phyloP scores from a whole-genome alignment of 352 stramenopile species.

The Phytophthora tubulina region DNA sequence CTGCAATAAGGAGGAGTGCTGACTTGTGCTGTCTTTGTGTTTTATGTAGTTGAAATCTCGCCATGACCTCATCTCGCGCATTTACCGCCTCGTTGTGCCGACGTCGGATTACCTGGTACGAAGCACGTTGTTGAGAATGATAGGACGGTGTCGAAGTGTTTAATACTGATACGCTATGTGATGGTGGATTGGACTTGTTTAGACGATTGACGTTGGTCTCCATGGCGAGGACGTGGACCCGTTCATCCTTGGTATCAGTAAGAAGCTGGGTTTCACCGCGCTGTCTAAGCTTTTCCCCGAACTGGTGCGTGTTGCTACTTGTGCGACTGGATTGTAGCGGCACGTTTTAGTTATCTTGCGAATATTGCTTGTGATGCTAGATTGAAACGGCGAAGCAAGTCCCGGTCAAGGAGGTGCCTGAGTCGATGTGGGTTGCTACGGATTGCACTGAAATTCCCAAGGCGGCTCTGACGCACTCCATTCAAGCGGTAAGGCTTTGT shows the following conservation, averaged over 20 bases:
- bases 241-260: slow-evolving; percentile 76
- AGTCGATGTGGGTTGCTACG: slow-evolving; percentile 70
- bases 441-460: slow-evolving; percentile 78
- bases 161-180: slow-evolving; percentile 11
- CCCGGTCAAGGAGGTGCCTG: slow-evolving; percentile 61
- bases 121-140: not conserved
- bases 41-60: slow-evolving; percentile 53
- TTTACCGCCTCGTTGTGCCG: slow-evolving; percentile 60
- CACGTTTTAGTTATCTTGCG: not conserved
- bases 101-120: slow-evolving; percentile 64
- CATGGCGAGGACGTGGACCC: slow-evolving; percentile 69
- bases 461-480: slow-evolving; percentile 55
- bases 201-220: slow-evolving; percentile 80
- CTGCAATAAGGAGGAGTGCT: not conserved
- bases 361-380: slow-evolving; percentile 33
- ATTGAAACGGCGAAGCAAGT: slow-evolving; percentile 75
- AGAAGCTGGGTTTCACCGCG: slow-evolving; percentile 76
- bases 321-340: not conserved
- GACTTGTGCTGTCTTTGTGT: not conserved
- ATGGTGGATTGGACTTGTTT: not conserved
- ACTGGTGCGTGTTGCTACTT: slow-evolving; percentile 47
- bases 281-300: slow-evolving; percentile 80
- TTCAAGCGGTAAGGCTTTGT: slow-evolving; percentile 48
- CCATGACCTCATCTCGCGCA: slow-evolving; percentile 70
- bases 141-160: not conserved